Evolutionary conservation across 495 filamentous ascomycete genomes (phyloP).

Genomic region (Penicillium lagena): DNA sequence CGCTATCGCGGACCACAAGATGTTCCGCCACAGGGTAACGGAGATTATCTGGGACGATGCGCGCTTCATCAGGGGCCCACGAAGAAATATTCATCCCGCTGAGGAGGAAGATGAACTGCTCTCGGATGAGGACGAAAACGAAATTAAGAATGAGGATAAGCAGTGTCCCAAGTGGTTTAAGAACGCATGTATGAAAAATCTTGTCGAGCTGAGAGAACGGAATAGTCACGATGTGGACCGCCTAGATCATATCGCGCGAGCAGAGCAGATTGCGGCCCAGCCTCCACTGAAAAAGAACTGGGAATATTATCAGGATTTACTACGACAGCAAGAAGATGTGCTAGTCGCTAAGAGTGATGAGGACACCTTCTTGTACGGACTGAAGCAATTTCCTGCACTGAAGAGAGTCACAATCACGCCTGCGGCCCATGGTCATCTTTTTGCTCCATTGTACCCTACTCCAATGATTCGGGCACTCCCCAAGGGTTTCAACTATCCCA

Average conservation of each 20-base stretch:
- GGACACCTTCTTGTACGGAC: conserved; percentile 2
- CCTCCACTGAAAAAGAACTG: conserved; percentile 4
- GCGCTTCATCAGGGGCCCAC: conserved; percentile 2
- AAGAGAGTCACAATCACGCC: conserved; percentile 4
- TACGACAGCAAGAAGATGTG: conserved; percentile 12
- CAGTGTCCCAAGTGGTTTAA: conserved; percentile 11
- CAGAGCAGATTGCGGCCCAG: background rate
- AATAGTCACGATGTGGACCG: background rate
- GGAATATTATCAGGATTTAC: conserved; percentile 12
- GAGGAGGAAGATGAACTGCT: too few relatives aligned
- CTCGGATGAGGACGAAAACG: too few relatives aligned
- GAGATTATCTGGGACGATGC: conserved; percentile 29
- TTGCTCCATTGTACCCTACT: conserved; percentile 16
- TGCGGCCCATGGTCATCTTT: background rate
- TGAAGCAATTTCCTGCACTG: conserved; percentile 4
- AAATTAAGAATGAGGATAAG: conserved; percentile 1
- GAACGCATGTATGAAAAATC: conserved; percentile 5
- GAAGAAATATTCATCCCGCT: too few relatives aligned
- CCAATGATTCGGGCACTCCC: conserved; percentile 25
- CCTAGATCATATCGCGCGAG: too few relatives aligned
- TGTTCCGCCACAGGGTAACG: conserved; percentile 8
- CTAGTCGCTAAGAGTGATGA: conserved; percentile 6
- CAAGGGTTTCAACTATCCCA: conserved; percentile 18
- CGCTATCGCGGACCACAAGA: conserved; percentile 18
- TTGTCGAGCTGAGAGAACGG: background rate